Conservation (phyloP, 2,329 filamentous ascomycete genomes). For the Penicillium sp. region DNA sequence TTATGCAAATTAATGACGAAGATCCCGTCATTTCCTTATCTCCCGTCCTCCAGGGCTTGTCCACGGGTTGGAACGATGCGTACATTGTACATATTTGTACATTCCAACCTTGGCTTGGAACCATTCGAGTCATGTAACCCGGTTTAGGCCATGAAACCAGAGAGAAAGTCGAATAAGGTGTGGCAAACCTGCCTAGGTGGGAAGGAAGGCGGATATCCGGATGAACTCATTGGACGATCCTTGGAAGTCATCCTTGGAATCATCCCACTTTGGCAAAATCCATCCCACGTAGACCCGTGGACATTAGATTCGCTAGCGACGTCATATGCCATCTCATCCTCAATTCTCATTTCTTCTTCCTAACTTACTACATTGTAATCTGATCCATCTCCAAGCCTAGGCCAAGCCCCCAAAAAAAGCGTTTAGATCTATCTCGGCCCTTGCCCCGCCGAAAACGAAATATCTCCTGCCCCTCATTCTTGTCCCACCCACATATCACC, state of each 20-base stretch:
- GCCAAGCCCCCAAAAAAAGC: background rate
- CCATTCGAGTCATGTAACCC: too few species aligned
- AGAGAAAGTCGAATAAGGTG: conserved; percentile 10
- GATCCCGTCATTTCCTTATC: background rate
- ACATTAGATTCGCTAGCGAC: conserved; percentile 1
- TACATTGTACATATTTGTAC: background rate
- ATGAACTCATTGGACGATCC: background rate
- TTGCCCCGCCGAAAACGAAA: conserved; percentile 1
- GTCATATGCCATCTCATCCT: background rate
- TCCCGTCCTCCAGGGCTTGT: background rate
- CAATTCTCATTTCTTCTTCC: background rate
- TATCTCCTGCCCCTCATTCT: conserved; percentile 7
- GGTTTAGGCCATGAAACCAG: background rate
- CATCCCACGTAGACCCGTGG: background rate
- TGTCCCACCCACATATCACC: conserved; percentile 5
- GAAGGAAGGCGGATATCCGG: background rate
- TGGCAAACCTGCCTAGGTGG: background rate
- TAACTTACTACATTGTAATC: background rate
- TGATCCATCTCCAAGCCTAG: background rate
- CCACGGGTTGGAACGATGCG: background rate
- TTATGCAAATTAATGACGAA: too few species aligned
- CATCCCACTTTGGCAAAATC: background rate
- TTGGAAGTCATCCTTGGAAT: too few species aligned
- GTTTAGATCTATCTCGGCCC: background rate
- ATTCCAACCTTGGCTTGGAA: background rate